A percentile compares a stretch with the other conserved stretches of the same genome.
These are phyloP conservation scores for Ogataea henricii DNA, from an alignment of 805 yeast species.

Conservation along the genomic window DNA sequence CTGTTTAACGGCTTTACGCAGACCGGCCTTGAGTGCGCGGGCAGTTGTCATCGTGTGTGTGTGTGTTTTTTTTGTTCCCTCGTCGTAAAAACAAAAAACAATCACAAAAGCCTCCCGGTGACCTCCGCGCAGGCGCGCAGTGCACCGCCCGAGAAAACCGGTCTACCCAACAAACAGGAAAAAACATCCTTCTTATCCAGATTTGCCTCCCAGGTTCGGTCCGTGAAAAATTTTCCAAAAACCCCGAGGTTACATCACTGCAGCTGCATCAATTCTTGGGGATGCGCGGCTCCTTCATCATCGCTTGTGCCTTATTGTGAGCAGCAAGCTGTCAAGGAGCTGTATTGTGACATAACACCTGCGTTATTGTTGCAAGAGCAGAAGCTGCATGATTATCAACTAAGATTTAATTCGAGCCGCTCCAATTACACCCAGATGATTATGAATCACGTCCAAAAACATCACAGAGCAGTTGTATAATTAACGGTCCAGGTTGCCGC, in stretches of 20 bases:
- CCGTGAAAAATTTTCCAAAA: slow-evolving; percentile 11
- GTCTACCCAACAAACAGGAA: slow-evolving; percentile 2
- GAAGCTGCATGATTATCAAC: slow-evolving; percentile 1
- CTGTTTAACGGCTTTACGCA: slow-evolving; percentile 7
- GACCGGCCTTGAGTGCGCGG: slow-evolving; percentile 4
- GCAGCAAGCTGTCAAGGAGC: background rate
- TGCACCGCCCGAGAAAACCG: background rate
- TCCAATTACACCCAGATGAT: background rate
- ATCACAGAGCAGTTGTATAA: background rate
- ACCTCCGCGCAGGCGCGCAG: background rate
- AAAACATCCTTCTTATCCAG: slow-evolving; percentile 2
- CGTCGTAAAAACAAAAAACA: too few species aligned
- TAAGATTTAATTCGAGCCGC: background rate
- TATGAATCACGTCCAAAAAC: slow-evolving; percentile 2
- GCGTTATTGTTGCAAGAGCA: background rate
- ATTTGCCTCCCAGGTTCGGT: background rate
- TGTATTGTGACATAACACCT: too few species aligned
- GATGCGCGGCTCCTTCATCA: slow-evolving; percentile 13
- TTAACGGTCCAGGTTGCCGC: background rate
- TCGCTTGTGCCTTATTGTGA: slow-evolving; percentile 10
- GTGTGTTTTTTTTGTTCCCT: background rate
- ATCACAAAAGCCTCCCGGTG: background rate
- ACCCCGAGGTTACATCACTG: slow-evolving; percentile 10
- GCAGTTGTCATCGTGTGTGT: background rate
- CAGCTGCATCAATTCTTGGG: slow-evolving; percentile 7